Evolutionary conservation across 163 green algal genomes (phyloP).

Genomic region (Chlamydomonas reinhardtii): DNA sequence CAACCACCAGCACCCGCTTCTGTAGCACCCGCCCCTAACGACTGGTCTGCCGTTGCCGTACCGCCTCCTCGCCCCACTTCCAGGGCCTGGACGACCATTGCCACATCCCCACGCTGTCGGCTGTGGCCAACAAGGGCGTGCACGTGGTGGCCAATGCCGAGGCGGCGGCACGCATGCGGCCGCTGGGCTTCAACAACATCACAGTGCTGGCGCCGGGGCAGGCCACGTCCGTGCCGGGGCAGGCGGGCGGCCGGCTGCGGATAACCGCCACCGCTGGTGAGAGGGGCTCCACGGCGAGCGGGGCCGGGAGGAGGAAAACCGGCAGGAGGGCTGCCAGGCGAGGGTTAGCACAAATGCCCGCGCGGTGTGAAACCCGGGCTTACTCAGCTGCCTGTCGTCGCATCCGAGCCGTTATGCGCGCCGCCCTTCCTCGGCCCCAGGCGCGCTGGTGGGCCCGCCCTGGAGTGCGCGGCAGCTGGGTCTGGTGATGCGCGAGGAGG

Average conservation of each 20-base stretch:
- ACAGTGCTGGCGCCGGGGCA: conserved; percentile 66
- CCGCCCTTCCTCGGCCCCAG: too few species aligned
- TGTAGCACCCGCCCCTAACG: too few species aligned
- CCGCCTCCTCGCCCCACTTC: too few species aligned
- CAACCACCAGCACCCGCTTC: too few species aligned
- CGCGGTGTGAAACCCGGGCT: too few species aligned
- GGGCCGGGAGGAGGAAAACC: too few species aligned
- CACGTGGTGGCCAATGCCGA: conserved; percentile 82
- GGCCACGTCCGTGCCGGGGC: conserved; percentile 64
- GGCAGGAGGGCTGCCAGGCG: neutral
- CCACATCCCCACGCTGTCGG: conserved; percentile 85
- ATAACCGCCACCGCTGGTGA: conserved; percentile 71
- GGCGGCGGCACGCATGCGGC: conserved; percentile 66
- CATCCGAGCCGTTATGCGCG: too few species aligned
- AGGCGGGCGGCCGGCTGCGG: conserved; percentile 62
- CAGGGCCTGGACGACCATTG: conserved; percentile 89
- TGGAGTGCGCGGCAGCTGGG: conserved; percentile 89
- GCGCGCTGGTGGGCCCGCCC: conserved; percentile 88
- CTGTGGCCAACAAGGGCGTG: conserved; percentile 73
- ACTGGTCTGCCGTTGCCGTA: too few species aligned
- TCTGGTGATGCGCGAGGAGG: conserved; percentile 72
- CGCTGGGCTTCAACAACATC: conserved; percentile 81
- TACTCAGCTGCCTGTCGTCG: too few species aligned
- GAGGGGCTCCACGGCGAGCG: neutral
- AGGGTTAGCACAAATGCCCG: too few species aligned